These are phyloP conservation scores for Alternaria postmessia DNA, from an alignment of 2,329 filamentous ascomycete genomes.

Conservation along the genomic window DNA sequence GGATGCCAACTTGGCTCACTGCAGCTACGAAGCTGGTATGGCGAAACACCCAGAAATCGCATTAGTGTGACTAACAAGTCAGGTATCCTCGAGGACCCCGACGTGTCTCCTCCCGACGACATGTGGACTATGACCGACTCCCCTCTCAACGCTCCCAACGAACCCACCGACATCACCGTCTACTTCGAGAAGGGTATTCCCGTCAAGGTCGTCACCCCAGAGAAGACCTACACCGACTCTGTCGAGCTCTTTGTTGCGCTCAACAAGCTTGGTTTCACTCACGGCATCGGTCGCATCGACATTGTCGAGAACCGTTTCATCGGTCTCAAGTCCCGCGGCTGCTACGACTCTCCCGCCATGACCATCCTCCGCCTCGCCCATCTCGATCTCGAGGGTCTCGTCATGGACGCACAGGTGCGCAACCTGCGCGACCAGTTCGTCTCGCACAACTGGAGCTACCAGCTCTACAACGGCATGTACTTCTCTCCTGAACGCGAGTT, in stretches of 20 bases:
- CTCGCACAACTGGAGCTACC: slow-evolving; percentile 58
- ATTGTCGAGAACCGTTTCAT: slow-evolving; percentile 85
- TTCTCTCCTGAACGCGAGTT: slow-evolving; percentile 77
- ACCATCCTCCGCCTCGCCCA: slow-evolving; percentile 63
- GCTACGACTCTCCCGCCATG: slow-evolving; percentile 69
- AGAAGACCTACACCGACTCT: slow-evolving; percentile 70
- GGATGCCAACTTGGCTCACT: slow-evolving; percentile 78
- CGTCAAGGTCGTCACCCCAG: slow-evolving; percentile 67
- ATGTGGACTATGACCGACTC: slow-evolving; percentile 82
- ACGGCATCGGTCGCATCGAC: slow-evolving; percentile 82
- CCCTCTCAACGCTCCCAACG: slow-evolving; percentile 73
- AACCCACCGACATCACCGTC: slow-evolving; percentile 74
- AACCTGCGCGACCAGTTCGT: slow-evolving; percentile 75
- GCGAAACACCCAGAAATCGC: too few relatives aligned
- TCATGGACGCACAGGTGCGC: slow-evolving; percentile 73
- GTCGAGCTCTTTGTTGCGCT: slow-evolving; percentile 76
- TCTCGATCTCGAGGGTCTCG: slow-evolving; percentile 71
- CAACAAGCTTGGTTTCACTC: slow-evolving; percentile 74
- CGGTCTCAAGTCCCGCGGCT: slow-evolving; percentile 80
- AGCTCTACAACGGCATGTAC: slow-evolving; percentile 69
- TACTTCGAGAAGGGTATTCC: slow-evolving; percentile 80
- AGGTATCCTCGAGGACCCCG: slow-evolving; percentile 70
- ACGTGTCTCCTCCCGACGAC: slow-evolving; percentile 72
- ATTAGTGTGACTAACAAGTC: neutral
- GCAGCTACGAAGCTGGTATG: slow-evolving; percentile 77